A percentile compares a stretch with the other conserved stretches of the same genome.
These are phyloP conservation scores for Boletus pseudo-olivaceus DNA, from an alignment of 768 basidiomycete species.

Conservation along the genomic window DNA sequence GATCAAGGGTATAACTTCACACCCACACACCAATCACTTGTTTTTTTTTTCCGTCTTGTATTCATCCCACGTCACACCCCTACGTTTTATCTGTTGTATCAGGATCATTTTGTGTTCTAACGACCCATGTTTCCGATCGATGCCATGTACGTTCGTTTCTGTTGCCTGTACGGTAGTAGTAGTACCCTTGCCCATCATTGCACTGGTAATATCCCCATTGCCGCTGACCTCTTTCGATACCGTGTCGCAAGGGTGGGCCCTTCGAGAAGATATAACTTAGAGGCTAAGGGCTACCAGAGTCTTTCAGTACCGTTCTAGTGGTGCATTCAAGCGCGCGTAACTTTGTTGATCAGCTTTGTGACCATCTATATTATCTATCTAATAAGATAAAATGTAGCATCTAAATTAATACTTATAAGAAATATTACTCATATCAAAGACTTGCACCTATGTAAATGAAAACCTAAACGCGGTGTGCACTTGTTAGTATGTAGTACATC, in stretches of 20 bases:
- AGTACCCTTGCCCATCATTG: neutral
- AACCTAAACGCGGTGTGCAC: too few relatives aligned
- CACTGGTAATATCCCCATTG: constrained; percentile 1
- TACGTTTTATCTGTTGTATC: constrained; percentile 8
- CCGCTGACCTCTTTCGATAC: neutral
- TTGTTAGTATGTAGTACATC: too few relatives aligned
- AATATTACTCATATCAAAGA: too few relatives aligned
- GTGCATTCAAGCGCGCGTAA: too few relatives aligned
- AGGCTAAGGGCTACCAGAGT: too few relatives aligned
- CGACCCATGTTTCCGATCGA: neutral
- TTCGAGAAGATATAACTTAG: too few relatives aligned
- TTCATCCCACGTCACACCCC: constrained; percentile 6
- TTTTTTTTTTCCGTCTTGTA: constrained; percentile 10
- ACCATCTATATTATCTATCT: too few relatives aligned
- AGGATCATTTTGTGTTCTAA: constrained; percentile 2
- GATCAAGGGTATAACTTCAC: constrained; percentile 7
- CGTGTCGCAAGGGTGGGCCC: neutral
- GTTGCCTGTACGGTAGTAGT: constrained; percentile 8
- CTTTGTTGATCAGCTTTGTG: too few relatives aligned
- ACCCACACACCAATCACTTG: constrained; percentile 3
- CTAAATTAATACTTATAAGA: too few relatives aligned
- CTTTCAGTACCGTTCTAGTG: too few relatives aligned
- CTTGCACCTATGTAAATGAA: too few relatives aligned
- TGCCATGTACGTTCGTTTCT: constrained; percentile 1
- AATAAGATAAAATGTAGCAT: too few relatives aligned